Conservation (phyloP, 257 asterid genomes). For the Scutellaria barbata region DNA sequence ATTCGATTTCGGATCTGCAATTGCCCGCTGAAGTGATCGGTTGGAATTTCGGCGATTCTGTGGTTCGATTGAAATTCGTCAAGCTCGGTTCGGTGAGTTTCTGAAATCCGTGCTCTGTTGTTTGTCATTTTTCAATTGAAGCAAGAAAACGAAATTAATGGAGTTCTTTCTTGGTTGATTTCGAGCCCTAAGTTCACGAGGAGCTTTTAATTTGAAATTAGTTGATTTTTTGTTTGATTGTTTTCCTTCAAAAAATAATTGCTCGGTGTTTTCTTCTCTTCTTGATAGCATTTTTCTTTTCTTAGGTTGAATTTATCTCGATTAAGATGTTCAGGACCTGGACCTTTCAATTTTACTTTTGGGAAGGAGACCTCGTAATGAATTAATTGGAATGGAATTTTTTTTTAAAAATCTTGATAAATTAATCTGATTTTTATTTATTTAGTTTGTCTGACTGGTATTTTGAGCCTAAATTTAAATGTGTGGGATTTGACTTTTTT, state of each 20-base stretch:
- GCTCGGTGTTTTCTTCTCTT: slow-evolving; percentile 1
- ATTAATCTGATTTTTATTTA: no score
- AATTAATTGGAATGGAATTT: neutral
- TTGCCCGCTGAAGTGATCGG: slow-evolving; percentile 39
- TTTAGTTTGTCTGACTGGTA: neutral
- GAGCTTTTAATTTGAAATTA: slow-evolving; percentile 3
- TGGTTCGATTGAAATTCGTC: slow-evolving; percentile 35
- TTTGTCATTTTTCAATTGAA: slow-evolving; percentile 17
- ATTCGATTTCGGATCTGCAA: slow-evolving; percentile 39
- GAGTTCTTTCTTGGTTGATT: slow-evolving; percentile 6
- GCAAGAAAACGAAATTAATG: neutral
- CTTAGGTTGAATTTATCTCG: neutral
- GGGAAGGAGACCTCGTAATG: neutral
- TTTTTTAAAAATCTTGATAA: no score
- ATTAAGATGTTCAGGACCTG: neutral
- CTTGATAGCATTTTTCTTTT: neutral
- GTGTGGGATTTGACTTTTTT: slow-evolving; percentile 1
- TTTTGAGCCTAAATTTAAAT: neutral
- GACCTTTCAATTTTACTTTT: slow-evolving; percentile 15
- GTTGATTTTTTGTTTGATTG: neutral
- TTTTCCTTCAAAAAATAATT: neutral
- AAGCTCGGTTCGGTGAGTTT: slow-evolving; percentile 47
- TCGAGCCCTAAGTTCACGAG: slow-evolving; percentile 37
- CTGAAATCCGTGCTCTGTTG: neutral
- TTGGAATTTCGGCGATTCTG: slow-evolving; percentile 26